These are phyloP conservation scores for Lunularia cruciata DNA, from an alignment of 225 moss, liverwort and hornwort genomes.

Conservation along the genomic window DNA sequence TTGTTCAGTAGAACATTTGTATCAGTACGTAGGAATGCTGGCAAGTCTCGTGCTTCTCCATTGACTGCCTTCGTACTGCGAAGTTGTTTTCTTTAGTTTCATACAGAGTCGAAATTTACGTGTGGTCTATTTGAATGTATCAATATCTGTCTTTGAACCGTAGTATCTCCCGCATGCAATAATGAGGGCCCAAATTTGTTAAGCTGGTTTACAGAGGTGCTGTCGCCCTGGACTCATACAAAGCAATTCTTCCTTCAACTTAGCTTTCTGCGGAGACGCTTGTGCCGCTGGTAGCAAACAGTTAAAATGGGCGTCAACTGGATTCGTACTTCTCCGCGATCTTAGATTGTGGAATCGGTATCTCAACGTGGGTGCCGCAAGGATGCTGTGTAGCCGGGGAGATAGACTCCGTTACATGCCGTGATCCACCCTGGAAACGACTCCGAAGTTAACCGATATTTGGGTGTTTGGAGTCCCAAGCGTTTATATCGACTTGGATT, in stretches of 20 bases:
- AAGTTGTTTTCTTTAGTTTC: background rate
- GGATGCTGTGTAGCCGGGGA: background rate
- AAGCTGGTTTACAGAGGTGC: background rate
- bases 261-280: background rate
- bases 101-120: conserved; percentile 1
- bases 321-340: background rate
- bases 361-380: background rate
- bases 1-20: background rate
- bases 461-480: background rate
- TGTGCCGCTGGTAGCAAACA: too few species aligned
- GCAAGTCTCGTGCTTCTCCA: background rate
- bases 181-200: too few species aligned
- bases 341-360: background rate
- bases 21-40: background rate
- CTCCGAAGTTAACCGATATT: background rate
- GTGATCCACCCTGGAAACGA: background rate
- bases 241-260: too few species aligned
- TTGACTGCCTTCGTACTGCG: background rate
- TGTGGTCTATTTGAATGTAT: background rate
- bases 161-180: background rate
- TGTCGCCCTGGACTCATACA: too few species aligned
- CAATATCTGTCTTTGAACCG: too few species aligned
- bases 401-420: background rate
- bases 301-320: background rate
- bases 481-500: too few species aligned